phyloP scores from a whole-genome alignment of 208 protist genomes.

The Leptomonas seymouri region DNA sequence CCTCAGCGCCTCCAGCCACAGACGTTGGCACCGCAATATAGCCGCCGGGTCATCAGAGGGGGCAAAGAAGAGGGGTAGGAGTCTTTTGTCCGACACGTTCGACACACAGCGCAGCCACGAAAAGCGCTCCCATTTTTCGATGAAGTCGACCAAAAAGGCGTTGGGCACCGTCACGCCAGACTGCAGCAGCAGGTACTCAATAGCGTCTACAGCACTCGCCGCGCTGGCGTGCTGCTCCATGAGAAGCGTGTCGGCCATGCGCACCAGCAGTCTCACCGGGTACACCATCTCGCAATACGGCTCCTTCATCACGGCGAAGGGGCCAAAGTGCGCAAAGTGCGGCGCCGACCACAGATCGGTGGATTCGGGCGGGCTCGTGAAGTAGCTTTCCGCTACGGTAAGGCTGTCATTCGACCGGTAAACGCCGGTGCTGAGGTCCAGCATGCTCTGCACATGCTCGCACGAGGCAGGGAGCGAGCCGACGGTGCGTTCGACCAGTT shows the following conservation, averaged over 20 bases:
- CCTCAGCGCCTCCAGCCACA: slow-evolving; percentile 38
- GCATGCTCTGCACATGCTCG: slow-evolving; percentile 46
- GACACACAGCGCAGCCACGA: slow-evolving; percentile 35
- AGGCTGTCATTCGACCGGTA: slow-evolving; percentile 37
- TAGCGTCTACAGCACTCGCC: slow-evolving; percentile 27
- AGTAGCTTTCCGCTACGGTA: slow-evolving; percentile 18
- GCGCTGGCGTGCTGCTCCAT: slow-evolving; percentile 18
- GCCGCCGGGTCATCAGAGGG: slow-evolving; percentile 4
- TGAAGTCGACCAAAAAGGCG: slow-evolving; percentile 35
- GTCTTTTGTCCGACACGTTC: slow-evolving; percentile 34
- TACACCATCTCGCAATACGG: slow-evolving; percentile 52
- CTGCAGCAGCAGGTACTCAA: slow-evolving; percentile 37
- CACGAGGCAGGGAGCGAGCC: slow-evolving; percentile 22
- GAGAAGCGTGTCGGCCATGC: slow-evolving; percentile 28
- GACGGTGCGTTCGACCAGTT: slow-evolving; percentile 48
- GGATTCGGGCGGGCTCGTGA: slow-evolving; percentile 5
- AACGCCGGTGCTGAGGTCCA: slow-evolving; percentile 61
- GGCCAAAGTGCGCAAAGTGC: slow-evolving; percentile 29
- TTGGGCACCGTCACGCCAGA: slow-evolving; percentile 40
- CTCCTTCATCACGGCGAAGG: slow-evolving; percentile 35
- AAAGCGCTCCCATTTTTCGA: slow-evolving; percentile 29
- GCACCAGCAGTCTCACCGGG: slow-evolving; percentile 46
- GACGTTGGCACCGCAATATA: slow-evolving; percentile 26
- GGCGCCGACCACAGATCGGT: slow-evolving; percentile 11
- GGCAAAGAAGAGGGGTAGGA: slow-evolving; percentile 40